Evolutionary conservation across 208 protist species (phyloP).

Genomic region (Trypanosomatidae sp.): DNA sequence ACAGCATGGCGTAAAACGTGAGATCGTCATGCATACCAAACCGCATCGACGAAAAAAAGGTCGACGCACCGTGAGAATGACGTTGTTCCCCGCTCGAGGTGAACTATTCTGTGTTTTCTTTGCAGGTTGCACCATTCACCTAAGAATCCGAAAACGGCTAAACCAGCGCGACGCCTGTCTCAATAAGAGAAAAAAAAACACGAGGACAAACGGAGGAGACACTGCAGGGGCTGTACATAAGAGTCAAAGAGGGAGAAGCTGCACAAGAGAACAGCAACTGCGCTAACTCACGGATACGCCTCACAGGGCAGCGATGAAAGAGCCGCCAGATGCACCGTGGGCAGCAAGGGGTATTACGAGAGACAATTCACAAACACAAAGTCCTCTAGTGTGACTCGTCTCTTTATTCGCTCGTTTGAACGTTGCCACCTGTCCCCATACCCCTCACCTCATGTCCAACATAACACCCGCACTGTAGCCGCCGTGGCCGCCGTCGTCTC

Average conservation of each 20-base stretch:
- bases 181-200: too few species aligned
- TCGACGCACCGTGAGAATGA: too few species aligned
- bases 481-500: not conserved
- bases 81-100: too few species aligned
- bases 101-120: not conserved
- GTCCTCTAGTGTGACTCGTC: not conserved
- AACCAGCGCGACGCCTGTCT: not conserved
- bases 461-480: not conserved
- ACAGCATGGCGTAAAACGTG: not conserved
- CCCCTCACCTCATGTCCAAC: not conserved
- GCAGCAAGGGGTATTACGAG: not conserved
- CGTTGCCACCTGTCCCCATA: not conserved
- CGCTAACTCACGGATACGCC: not conserved
- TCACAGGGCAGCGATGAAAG: not conserved
- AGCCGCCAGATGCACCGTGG: not conserved
- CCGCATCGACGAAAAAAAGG: too few species aligned
- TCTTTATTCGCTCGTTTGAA: not conserved
- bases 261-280: not conserved
- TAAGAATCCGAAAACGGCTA: not conserved
- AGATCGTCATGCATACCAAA: not conserved
- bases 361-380: not conserved
- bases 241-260: not conserved
- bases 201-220: not conserved
- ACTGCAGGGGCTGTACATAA: not conserved
- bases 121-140: not conserved